Conservation (phyloP, 2,329 filamentous ascomycete genomes). For the Stagonosporopsis vannaccii region DNA sequence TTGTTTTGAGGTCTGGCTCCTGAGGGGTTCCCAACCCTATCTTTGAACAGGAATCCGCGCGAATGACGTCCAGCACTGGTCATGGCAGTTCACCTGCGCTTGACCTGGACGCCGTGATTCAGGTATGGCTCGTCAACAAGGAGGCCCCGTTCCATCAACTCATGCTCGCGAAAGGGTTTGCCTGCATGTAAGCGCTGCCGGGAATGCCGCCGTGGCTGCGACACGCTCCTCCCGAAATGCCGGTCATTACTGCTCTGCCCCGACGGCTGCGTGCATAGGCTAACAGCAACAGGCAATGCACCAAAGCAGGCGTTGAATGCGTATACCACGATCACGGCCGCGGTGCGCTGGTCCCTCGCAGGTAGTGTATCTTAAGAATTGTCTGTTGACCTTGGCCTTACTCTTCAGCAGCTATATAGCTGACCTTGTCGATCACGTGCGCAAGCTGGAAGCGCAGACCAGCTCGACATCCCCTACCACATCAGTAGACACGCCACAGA, state of each 20-base stretch:
- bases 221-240: slow-evolving; percentile 48
- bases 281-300: slow-evolving; percentile 42
- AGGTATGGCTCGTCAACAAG: slow-evolving; percentile 20
- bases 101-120: slow-evolving; percentile 32
- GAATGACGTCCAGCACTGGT: slow-evolving; percentile 12
- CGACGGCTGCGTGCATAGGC: slow-evolving; percentile 8
- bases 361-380: slow-evolving; percentile 22
- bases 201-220: slow-evolving; percentile 47
- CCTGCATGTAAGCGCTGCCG: slow-evolving; percentile 48
- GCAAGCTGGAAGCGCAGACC: slow-evolving; percentile 28
- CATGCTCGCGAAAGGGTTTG: slow-evolving; percentile 29
- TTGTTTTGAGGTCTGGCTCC: not conserved
- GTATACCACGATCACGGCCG: slow-evolving; percentile 46
- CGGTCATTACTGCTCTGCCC: slow-evolving; percentile 23
- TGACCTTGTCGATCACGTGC: slow-evolving; percentile 46
- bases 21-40: not conserved
- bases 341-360: slow-evolving; percentile 40
- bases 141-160: slow-evolving; percentile 2
- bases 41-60: not conserved
- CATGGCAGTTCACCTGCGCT: slow-evolving; percentile 15
- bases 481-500: slow-evolving; percentile 24
- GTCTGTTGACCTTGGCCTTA: not conserved
- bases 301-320: slow-evolving; percentile 46
- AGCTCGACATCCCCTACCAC: slow-evolving; percentile 32
- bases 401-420: slow-evolving; percentile 41